A percentile compares a stretch with the other conserved stretches of the same genome.
phyloP scores from a whole-genome alignment of 257 asterid genomes.

The Ocimum tenuiflorum region DNA sequence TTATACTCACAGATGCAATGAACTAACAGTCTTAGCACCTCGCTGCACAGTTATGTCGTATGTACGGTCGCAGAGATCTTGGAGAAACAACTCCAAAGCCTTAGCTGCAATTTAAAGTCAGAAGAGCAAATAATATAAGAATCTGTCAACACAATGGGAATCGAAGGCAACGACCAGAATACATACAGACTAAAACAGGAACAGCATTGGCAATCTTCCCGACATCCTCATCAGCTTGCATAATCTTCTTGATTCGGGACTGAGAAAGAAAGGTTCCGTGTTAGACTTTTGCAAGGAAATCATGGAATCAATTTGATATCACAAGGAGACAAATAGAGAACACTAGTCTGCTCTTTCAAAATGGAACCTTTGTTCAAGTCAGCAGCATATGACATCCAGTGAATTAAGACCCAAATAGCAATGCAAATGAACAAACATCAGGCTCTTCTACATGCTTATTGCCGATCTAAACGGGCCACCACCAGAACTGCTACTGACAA shows the following conservation, averaged over 20 bases:
- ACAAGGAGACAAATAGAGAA: not conserved
- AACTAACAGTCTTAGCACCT: conserved; percentile 91
- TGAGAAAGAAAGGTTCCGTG: conserved; percentile 22
- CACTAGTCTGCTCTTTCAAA: not conserved
- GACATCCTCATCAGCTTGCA: too few species aligned
- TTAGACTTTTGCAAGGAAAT: conserved; percentile 1
- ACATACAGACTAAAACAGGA: conserved; percentile 91
- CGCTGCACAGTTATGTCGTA: conserved; percentile 83
- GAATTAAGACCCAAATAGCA: too few species aligned
- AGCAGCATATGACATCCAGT: too few species aligned
- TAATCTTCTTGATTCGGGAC: conserved; percentile 86
- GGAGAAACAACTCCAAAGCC: conserved; percentile 89
- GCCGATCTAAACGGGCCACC: too few species aligned
- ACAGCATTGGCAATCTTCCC: conserved; percentile 96
- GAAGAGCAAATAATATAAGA: conserved; percentile 14
- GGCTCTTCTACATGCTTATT: too few species aligned
- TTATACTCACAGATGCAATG: conserved; percentile 75
- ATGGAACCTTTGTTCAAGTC: not conserved
- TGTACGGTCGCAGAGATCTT: conserved; percentile 97
- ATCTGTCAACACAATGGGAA: not conserved
- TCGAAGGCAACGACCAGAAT: not conserved
- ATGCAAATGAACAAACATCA: too few species aligned
- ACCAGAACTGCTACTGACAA: too few species aligned
- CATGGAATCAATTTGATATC: not conserved
- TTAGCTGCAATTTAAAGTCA: conserved; percentile 56